These are phyloP conservation scores for Gamsiella multidivaricata DNA, from an alignment of 192 early-diverging fungal species.

Conservation along the genomic window DNA sequence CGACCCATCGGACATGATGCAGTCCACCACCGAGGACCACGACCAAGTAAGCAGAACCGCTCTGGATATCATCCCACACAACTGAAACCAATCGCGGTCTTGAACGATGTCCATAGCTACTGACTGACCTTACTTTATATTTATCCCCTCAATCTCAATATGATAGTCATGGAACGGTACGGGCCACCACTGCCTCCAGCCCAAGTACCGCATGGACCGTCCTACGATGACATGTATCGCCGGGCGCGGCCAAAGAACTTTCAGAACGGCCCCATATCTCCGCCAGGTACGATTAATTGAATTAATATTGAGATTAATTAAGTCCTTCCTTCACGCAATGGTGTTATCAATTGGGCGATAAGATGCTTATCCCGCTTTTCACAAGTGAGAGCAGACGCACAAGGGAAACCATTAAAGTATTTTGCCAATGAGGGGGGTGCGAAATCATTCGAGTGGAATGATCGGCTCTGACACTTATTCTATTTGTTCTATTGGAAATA, in stretches of 20 bases:
- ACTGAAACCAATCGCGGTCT: too few relatives aligned
- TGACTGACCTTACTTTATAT: background rate
- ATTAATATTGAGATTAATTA: constrained; percentile 11
- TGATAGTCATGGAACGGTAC: constrained; percentile 39
- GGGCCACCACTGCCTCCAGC: constrained; percentile 22
- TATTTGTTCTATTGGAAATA: constrained; percentile 2
- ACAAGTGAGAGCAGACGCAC: background rate
- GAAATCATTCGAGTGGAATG: too few relatives aligned
- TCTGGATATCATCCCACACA: background rate
- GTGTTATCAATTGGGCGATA: too few relatives aligned
- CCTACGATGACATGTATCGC: constrained; percentile 49
- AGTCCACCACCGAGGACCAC: constrained; percentile 36
- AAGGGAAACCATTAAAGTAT: too few relatives aligned
- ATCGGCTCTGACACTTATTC: too few relatives aligned
- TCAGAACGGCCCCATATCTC: constrained; percentile 40
- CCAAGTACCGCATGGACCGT: constrained; percentile 30
- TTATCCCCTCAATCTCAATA: background rate
- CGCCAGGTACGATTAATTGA: constrained; percentile 41
- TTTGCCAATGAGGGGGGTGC: too few relatives aligned
- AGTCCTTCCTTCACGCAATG: background rate
- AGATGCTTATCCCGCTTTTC: background rate
- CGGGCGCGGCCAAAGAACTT: constrained; percentile 48
- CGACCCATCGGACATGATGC: constrained; percentile 28
- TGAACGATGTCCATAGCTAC: too few relatives aligned
- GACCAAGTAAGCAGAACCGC: constrained; percentile 17